Evolutionary conservation across 495 filamentous ascomycete species (phyloP), one percentile per base, ranked within the genome.

Genomic region (Penicillium longicatenatum): DNA sequence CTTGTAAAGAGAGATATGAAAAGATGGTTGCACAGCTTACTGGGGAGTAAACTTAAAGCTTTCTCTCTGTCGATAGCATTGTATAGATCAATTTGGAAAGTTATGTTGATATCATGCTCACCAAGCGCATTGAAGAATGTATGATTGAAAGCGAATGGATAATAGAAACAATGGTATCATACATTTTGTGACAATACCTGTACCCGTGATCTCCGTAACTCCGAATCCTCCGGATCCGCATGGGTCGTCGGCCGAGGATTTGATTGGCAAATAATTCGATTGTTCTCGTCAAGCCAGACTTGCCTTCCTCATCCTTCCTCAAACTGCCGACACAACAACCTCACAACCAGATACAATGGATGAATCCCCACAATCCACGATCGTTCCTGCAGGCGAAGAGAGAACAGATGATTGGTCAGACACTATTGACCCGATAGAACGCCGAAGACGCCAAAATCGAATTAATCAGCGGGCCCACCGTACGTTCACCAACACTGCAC

Each of bases 361-460:
- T n/a, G 37, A 16, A 39, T 17, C 14, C 5, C 37, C 37, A 39
- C 37, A 17, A 17, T 35, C 31, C 31, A 39, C 1, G 16, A 39
- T n/a, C 3, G 16, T 17, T 16, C 3, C 37, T 39, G 16, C 14
- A 6, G 14, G 4, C 37, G 37, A 39, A n/a, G n/a, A n/a, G 16
- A 39, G 26, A 26, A 33, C 19, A 41, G 76, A 80, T 54, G 69
- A 75, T 33, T 78, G 78, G 78, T 56, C 66, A 1, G 75, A 71
- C 0, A 43, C 74, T 14, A 68, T 67, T 3, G 73, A 76, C 48
- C 63, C 69, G 3, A 67, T 67, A 39, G 76, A 79, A 53, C 63
- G 78, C 3, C 65, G 76, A 33, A 55, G 68, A 44, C 58, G 69
- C 30, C 77, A 80, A 60, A 80, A 80, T 59, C 66, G 77, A 12